These are phyloP conservation scores for Echium plantagineum DNA, from an alignment of 257 asterid species.

Conservation along the genomic window DNA sequence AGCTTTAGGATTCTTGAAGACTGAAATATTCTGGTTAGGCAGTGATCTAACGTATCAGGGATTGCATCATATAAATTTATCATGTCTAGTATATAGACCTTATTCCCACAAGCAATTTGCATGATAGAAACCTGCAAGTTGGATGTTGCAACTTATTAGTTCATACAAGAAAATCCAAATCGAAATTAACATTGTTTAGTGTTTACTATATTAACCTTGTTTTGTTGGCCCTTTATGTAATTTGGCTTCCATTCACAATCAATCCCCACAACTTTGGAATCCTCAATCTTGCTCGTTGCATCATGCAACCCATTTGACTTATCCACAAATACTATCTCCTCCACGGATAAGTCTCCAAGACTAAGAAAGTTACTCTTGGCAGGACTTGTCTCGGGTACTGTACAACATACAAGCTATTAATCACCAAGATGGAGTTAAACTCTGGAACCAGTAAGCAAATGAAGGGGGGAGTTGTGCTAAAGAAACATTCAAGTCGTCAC, in stretches of 20 bases:
- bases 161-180: neutral
- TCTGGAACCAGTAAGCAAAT: neutral
- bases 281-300: constrained; percentile 55
- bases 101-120: constrained; percentile 86
- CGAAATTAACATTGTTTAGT: neutral
- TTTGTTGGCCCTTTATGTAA: constrained; percentile 65
- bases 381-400: constrained; percentile 45
- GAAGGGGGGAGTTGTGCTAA: neutral
- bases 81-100: constrained; percentile 78
- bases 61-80: constrained; percentile 58
- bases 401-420: constrained; percentile 8
- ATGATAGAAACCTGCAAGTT: constrained; percentile 79
- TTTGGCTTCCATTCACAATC: constrained; percentile 98
- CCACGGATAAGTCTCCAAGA: constrained; percentile 58
- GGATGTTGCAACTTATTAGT: constrained; percentile 7
- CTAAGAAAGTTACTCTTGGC: constrained; percentile 40
- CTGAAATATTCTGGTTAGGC: constrained; percentile 60
- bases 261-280: constrained; percentile 73
- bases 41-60: constrained; percentile 58
- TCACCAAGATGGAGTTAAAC: neutral
- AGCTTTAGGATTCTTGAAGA: constrained; percentile 82
- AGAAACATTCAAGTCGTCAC: neutral
- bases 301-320: constrained; percentile 38
- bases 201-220: constrained; percentile 38
- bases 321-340: constrained; percentile 83